Base-by-base conservation (phyloP, 2,329 filamentous ascomycete genomes). In the Colletotrichum cuscutae region DNA sequence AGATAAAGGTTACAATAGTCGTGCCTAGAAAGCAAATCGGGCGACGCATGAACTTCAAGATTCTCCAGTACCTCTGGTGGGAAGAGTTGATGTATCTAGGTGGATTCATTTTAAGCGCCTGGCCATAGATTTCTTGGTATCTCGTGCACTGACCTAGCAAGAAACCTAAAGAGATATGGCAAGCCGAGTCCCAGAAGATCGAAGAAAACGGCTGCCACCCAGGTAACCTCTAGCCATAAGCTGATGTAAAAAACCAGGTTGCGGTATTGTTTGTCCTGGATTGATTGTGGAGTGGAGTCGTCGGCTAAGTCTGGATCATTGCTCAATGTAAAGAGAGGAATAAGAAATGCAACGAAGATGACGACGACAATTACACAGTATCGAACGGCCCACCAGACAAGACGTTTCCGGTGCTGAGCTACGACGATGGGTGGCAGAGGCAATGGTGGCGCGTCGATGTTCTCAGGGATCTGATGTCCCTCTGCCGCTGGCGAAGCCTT, bases 1-100 rank as follows among this genome's bases (percentile, higher is more conserved):
- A 60, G 7, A 77, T 61, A 49, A 52, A 73, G 6, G 66, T 71
- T 3, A 73, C 52, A 1, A 72, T 63, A 3, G 77, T 74, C 2
- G 75, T 67, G 22, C 76, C 75, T 9, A 77, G 61, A 8, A 77
- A 75, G 37, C 68, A 75, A n/a, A 79, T 74, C 3, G 78, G 79
- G 12, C 74, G 61, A 35, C 76, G 61, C 64, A 80, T 64, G 2
- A 76, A 74, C 28, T 77, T 76, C 6, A 80, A 60, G 1, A 77
- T 63, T 9, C 79, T 73, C 79, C 77, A 80, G 54, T 80, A 80
- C 22, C 76, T 75, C 63, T 76, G 74, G 52, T 80, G 76, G 4
- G 78, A 77, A 2, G 78, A 76, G 53, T 80, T 80, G 22, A 78
- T 73, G 54, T 79, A 80, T 74, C 78, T 79, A 42, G 12, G 12